Conservation (phyloP, 305 asterid genomes). For the Coffea humblotiana region DNA sequence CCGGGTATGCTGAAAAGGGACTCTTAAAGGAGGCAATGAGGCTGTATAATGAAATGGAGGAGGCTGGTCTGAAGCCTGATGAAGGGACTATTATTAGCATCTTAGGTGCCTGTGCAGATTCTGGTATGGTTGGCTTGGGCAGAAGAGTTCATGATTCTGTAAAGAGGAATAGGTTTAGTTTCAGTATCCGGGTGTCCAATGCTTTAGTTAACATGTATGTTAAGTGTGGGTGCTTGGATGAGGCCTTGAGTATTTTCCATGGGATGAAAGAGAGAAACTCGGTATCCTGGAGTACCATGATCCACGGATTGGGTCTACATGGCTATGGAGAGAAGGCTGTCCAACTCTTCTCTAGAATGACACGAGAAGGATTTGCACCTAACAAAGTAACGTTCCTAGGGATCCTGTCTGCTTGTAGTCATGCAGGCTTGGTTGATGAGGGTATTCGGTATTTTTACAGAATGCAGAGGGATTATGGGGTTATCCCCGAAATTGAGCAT, state of each 20-base stretch:
- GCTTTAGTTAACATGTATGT: conserved; percentile 81
- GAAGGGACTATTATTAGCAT: conserved; percentile 56
- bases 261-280: conserved; percentile 49
- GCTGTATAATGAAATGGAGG: conserved; percentile 54
- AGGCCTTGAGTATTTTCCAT: conserved; percentile 51
- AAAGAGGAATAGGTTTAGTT: conserved; percentile 23
- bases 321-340: conserved; percentile 68
- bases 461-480: conserved; percentile 59
- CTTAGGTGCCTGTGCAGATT: conserved; percentile 64
- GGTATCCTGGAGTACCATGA: conserved; percentile 78
- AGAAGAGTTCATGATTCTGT: conserved; percentile 55
- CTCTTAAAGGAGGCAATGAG: conserved; percentile 53
- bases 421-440: conserved; percentile 58
- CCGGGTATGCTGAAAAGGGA: conserved; percentile 70
- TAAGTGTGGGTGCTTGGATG: conserved; percentile 70
- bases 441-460: conserved; percentile 54
- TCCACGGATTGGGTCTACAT: conserved; percentile 74
- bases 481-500: conserved; percentile 67
- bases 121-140: conserved; percentile 69
- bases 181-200: conserved; percentile 46
- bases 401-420: conserved; percentile 68
- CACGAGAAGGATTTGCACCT: conserved; percentile 54
- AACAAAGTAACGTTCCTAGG: conserved; percentile 72
- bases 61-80: conserved; percentile 39
- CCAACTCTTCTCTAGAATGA: conserved; percentile 54